These are phyloP conservation scores for Aureobasidium musti DNA, from an alignment of 2,329 filamentous ascomycete genomes.

Conservation along the genomic window DNA sequence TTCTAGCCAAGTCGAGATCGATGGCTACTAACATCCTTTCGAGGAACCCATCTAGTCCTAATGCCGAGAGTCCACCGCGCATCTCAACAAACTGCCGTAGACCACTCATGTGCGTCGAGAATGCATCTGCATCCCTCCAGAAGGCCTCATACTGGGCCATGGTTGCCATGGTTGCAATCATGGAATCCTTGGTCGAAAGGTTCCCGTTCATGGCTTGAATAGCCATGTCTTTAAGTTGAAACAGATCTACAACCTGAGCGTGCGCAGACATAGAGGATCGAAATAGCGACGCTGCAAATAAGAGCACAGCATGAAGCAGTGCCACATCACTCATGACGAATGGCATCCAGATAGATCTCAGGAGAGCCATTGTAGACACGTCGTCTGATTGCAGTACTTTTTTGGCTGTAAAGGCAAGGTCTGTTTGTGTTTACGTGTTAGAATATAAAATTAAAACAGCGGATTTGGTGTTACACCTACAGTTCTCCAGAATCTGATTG, in stretches of 20 bases:
- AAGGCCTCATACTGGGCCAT: constrained; percentile 59
- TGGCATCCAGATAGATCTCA: constrained; percentile 47
- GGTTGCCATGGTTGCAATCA: constrained; percentile 54
- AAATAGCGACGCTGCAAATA: constrained; percentile 49
- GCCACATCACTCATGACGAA: constrained; percentile 47
- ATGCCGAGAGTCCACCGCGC: constrained; percentile 48
- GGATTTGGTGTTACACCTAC: constrained; percentile 35
- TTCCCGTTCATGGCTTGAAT: constrained; percentile 49
- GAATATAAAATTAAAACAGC: background rate
- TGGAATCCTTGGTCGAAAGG: constrained; percentile 47
- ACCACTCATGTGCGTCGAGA: constrained; percentile 53
- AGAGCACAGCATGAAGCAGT: constrained; percentile 47
- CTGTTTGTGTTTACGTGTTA: constrained; percentile 33
- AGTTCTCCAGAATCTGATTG: constrained; percentile 37
- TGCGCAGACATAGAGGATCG: constrained; percentile 38
- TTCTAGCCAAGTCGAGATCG: constrained; percentile 41
- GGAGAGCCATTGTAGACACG: constrained; percentile 39
- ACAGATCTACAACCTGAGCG: constrained; percentile 43
- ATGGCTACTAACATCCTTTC: constrained; percentile 54
- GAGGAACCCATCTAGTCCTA: constrained; percentile 49
- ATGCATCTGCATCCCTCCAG: constrained; percentile 49
- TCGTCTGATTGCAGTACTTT: constrained; percentile 49
- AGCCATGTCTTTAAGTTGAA: constrained; percentile 50
- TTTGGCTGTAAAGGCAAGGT: constrained; percentile 45
- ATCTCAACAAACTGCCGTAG: constrained; percentile 48